phyloP scores from a whole-genome alignment of 2,329 filamentous ascomycete genomes.

The Scytalidium lignicola region DNA sequence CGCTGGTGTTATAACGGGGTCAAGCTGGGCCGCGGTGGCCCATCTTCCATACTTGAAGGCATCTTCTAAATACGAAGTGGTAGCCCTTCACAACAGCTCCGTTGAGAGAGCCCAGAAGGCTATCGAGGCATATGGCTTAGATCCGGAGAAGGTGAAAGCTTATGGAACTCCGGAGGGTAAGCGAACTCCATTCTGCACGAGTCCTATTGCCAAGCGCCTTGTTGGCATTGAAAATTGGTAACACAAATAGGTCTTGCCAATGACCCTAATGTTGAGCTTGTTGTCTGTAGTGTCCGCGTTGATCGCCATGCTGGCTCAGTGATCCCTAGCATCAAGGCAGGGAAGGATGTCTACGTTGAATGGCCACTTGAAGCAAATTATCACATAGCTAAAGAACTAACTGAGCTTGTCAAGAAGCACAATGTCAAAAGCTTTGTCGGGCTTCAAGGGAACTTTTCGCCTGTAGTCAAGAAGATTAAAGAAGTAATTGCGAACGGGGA shows the following conservation, averaged over 20 bases:
- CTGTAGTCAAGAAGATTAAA: conserved; percentile 38
- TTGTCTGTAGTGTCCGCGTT: conserved; percentile 49
- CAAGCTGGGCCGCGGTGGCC: conserved; percentile 49
- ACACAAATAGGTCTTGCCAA: conserved; percentile 38
- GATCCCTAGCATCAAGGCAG: conserved; percentile 42
- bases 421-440: conserved; percentile 40
- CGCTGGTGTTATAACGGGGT: conserved; percentile 22
- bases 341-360: conserved; percentile 50
- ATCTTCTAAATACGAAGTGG: conserved; percentile 39
- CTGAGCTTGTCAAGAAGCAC: conserved; percentile 27
- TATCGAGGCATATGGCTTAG: conserved; percentile 39
- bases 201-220: too few species aligned
- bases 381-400: conserved; percentile 37
- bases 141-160: conserved; percentile 32
- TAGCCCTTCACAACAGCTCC: conserved; percentile 48
- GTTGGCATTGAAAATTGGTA: too few species aligned
- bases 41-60: conserved; percentile 57
- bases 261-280: conserved; percentile 47
- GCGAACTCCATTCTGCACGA: neutral
- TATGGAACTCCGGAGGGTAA: conserved; percentile 42
- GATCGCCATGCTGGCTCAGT: conserved; percentile 51
- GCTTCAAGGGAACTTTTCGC: conserved; percentile 44
- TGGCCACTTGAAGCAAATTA: conserved; percentile 50
- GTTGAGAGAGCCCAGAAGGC: conserved; percentile 38
- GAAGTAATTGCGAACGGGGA: conserved; percentile 37